phyloP scores from a whole-genome alignment of 129 eudicot genomes.

The Erigeron canadensis region DNA sequence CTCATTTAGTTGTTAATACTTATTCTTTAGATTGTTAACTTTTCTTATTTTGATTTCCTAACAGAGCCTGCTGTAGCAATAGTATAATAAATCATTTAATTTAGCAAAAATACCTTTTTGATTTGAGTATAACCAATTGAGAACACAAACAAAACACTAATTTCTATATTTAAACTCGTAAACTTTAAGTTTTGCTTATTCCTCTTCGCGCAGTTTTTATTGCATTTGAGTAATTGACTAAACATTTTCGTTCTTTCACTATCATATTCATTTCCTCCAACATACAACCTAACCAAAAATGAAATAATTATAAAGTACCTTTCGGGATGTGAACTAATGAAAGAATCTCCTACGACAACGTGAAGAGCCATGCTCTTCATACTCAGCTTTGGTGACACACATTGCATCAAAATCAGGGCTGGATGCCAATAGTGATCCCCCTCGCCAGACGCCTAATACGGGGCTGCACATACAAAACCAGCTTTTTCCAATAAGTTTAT shows the following conservation, averaged over 20 bases:
- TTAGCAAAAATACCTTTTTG: background rate
- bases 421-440: conserved; percentile 95
- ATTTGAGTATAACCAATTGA: background rate
- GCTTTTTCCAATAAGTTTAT: conserved; percentile 14
- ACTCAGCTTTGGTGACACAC: conserved; percentile 92
- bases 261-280: background rate
- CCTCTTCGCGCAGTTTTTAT: too few relatives aligned
- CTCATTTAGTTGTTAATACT: too few relatives aligned
- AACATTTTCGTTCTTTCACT: background rate
- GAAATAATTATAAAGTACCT: conserved; percentile 9
- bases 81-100: background rate
- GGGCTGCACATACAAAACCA: conserved; percentile 57
- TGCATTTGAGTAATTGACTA: too few relatives aligned
- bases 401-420: conserved; percentile 97
- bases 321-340: conserved; percentile 45
- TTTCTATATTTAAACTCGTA: too few relatives aligned
- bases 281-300: background rate
- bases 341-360: conserved; percentile 91
- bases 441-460: conserved; percentile 86
- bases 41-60: background rate
- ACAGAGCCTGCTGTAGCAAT: background rate
- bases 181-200: too few relatives aligned
- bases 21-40: background rate
- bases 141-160: too few relatives aligned
- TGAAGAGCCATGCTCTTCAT: conserved; percentile 90